Conservation (phyloP, 2,329 filamentous ascomycete genomes). For the Colletotrichum echinochloae region DNA sequence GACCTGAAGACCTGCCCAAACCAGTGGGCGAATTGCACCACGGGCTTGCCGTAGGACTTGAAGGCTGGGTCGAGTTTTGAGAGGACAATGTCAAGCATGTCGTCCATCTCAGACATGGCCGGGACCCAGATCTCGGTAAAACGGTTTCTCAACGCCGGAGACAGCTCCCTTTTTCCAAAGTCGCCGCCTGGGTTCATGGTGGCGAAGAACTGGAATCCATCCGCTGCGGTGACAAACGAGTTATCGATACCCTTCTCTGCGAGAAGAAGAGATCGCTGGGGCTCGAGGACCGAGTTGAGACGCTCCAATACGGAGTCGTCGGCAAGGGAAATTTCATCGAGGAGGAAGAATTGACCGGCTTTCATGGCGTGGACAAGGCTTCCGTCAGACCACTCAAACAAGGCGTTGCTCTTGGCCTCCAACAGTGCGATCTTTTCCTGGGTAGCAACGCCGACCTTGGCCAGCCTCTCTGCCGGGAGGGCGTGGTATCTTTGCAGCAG, state of each 20-base stretch:
- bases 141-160: slow-evolving; percentile 91
- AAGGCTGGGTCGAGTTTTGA: slow-evolving; percentile 74
- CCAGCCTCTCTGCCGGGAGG: slow-evolving; percentile 58
- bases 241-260: slow-evolving; percentile 93
- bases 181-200: slow-evolving; percentile 99
- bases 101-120: slow-evolving; percentile 83
- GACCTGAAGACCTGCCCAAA: slow-evolving; percentile 87
- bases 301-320: slow-evolving; percentile 97
- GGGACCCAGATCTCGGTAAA: slow-evolving; percentile 99
- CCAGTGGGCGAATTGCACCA: slow-evolving; percentile 93
- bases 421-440: slow-evolving; percentile 60
- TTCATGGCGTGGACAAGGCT: slow-evolving; percentile 96
- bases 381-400: slow-evolving; percentile 98
- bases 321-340: slow-evolving; percentile 97
- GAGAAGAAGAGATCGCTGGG: slow-evolving; percentile 84
- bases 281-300: slow-evolving; percentile 95
- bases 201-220: slow-evolving; percentile 94
- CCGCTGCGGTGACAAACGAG: slow-evolving; percentile 79
- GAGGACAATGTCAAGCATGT: slow-evolving; percentile 87
- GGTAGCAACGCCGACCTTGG: slow-evolving; percentile 61
- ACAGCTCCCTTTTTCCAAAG: slow-evolving; percentile 97
- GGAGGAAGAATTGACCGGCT: slow-evolving; percentile 86
- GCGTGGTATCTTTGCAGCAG: slow-evolving; percentile 70
- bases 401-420: slow-evolving; percentile 77
- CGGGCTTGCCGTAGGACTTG: slow-evolving; percentile 70